phyloP scores from a whole-genome alignment of 148 eudicot genomes.

The Beta vulgaris region DNA sequence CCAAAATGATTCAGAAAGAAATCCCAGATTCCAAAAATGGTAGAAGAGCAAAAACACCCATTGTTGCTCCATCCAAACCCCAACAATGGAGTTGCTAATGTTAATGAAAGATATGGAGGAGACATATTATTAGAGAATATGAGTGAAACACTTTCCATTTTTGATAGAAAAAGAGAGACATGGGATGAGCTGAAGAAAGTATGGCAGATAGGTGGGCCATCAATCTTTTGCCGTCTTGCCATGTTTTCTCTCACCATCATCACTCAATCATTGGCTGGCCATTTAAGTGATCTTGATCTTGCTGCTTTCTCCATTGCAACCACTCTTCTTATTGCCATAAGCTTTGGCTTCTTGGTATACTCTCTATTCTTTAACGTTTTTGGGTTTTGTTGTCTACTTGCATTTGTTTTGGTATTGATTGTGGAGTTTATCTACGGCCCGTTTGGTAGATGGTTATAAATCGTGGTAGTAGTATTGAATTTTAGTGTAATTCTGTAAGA shows the following conservation, averaged over 20 bases:
- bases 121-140: not conserved
- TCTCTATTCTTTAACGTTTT: not conserved
- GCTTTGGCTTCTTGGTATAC: conserved; percentile 43
- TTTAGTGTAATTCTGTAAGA: too few relatives aligned
- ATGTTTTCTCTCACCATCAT: conserved; percentile 34
- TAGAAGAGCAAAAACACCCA: conserved; percentile 16
- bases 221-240: conserved; percentile 36
- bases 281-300: conserved; percentile 45
- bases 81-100: not conserved
- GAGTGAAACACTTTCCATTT: too few relatives aligned
- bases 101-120: too few relatives aligned
- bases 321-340: conserved; percentile 43
- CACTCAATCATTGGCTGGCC: conserved; percentile 41
- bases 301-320: conserved; percentile 49
- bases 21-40: conserved; percentile 9
- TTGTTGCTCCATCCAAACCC: conserved; percentile 13
- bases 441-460: too few relatives aligned
- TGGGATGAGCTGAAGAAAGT: conserved; percentile 30
- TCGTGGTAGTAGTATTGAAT: too few relatives aligned
- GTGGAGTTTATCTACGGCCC: not conserved
- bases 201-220: conserved; percentile 43
- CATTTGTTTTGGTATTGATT: not conserved
- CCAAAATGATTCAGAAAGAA: not conserved
- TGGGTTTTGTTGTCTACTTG: not conserved
- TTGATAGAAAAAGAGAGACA: conserved; percentile 12